Evolutionary conservation across 192 early-diverging fungal species (phyloP).

Genomic region (Paraglomus occultum): DNA sequence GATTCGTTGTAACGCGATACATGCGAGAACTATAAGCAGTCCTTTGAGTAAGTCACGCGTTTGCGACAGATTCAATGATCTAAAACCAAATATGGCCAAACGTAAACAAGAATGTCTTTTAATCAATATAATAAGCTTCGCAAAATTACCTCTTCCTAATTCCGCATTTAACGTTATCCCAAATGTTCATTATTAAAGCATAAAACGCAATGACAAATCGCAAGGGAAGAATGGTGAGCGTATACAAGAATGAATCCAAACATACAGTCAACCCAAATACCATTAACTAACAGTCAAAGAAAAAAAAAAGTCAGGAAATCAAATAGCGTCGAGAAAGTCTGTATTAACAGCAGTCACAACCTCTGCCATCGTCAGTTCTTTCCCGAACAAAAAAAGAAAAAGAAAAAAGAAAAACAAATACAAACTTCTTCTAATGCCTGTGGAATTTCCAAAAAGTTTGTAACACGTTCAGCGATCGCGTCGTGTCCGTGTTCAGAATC

Average conservation of each 20-base stretch:
- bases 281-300: conserved; percentile 62
- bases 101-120: conserved; percentile 18
- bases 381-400: not conserved
- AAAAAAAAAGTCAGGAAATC: conserved; percentile 11
- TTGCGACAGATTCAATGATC: conserved; percentile 73
- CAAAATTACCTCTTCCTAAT: conserved; percentile 35
- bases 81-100: conserved; percentile 19
- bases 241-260: conserved; percentile 92
- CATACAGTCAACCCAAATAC: conserved; percentile 89
- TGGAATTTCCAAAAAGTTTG: conserved; percentile 87
- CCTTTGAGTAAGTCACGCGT: conserved; percentile 92
- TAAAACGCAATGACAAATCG: conserved; percentile 72
- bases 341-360: not conserved
- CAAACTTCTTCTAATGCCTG: conserved; percentile 83
- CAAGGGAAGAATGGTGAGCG: conserved; percentile 91
- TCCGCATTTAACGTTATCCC: conserved; percentile 36
- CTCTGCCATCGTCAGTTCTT: not conserved
- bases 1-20: conserved; percentile 70
- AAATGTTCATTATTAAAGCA: conserved; percentile 41
- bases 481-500: conserved; percentile 75
- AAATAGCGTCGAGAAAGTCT: not conserved
- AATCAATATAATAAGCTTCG: not conserved
- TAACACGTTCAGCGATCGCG: conserved; percentile 81
- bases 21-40: conserved; percentile 70
- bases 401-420: not conserved